Base-by-base conservation (phyloP, 2,329 filamentous ascomycete genomes). In the Phialemonium atrogriseum region DNA sequence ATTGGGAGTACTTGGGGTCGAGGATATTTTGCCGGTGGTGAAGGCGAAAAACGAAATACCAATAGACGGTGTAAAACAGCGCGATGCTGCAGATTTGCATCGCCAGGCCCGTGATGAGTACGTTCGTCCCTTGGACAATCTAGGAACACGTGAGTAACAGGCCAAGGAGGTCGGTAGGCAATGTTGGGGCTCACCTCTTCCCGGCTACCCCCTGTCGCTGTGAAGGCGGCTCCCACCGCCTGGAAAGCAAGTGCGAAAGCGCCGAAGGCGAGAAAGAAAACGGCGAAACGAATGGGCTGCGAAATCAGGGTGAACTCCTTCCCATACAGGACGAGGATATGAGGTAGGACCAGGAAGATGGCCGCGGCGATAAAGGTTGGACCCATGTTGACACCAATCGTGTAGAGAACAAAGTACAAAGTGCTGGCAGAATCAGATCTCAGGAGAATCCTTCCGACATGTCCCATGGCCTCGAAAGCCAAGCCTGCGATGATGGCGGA, bases 331-430 rank as follows among this genome's bases (percentile, higher is more conserved):
- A 53, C 49, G 21, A 71, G 49, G 14, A 70, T 48, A 26, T 64
- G 64, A 3, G 68, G 66, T 12, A 70, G 46, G 7, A 64, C 43
- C 14, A 59, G 47, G 32, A 64, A 68, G 17, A 68, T 48, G 16
- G 65, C 59, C 9, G 55, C 51, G 9, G 56, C 58, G 38, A 70
- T 56, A 23, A 68, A 50, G 3, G 59, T 62, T 11, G 68, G 63
- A 1, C 66, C 68, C 21, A 67, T 45, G 13, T 63, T 49, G 2
- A 64, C 68, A 12, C 68, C 67, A 10, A 67, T 40, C 19, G 70
- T 45, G 34, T 55, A 68, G 5, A 72, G 40, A 9, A 57, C 48
- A 38, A 69, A 68, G 35, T 50, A 57, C 4, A 47, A 45, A 28
- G 52, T 49, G 36, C 47, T 56, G 23, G 50, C 48, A 7, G 46